Percentiles rank a stretch among this genome's conserved stretches.
Conservation (phyloP, 805 yeast genomes). For the Myxozyma melibiosi region DNA sequence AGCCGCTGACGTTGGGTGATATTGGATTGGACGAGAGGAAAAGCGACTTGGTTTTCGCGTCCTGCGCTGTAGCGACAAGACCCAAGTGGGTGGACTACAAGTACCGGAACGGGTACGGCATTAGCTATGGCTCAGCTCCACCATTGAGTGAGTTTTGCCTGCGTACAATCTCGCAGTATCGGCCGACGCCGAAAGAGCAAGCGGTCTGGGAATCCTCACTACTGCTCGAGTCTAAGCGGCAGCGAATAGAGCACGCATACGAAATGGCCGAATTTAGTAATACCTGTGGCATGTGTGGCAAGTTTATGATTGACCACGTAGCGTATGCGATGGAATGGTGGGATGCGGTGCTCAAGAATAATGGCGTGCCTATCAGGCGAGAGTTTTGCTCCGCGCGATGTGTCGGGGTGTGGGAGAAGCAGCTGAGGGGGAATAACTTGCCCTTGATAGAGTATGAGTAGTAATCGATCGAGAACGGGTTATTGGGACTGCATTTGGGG, state of each 20-base stretch:
- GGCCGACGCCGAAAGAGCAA: conserved; percentile 29
- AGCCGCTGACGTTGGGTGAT: neutral
- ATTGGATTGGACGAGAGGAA: neutral
- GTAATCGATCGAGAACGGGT: neutral
- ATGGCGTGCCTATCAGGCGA: conserved; percentile 29
- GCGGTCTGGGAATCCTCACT: conserved; percentile 33
- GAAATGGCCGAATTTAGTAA: conserved; percentile 21
- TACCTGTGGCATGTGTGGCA: conserved; percentile 41
- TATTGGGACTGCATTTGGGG: too few species aligned
- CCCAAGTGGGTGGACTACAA: neutral
- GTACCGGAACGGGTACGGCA: neutral
- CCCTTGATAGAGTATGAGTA: conserved; percentile 1
- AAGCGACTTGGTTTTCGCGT: neutral
- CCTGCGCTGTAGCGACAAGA: neutral
- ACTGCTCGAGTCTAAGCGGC: conserved; percentile 7
- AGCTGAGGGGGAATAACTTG: neutral
- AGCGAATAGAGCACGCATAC: conserved; percentile 35
- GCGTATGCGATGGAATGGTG: conserved; percentile 43
- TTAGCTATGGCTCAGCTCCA: conserved; percentile 3
- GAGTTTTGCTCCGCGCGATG: conserved; percentile 36
- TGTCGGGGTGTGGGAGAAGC: conserved; percentile 13
- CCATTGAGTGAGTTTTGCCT: conserved; percentile 32
- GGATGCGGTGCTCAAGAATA: conserved; percentile 35
- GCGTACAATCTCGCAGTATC: conserved; percentile 32
- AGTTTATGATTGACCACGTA: conserved; percentile 35